Evolutionary conservation across 1,284 basidiomycete genomes (phyloP).

Genomic region (Nidula niveotomentosa): DNA sequence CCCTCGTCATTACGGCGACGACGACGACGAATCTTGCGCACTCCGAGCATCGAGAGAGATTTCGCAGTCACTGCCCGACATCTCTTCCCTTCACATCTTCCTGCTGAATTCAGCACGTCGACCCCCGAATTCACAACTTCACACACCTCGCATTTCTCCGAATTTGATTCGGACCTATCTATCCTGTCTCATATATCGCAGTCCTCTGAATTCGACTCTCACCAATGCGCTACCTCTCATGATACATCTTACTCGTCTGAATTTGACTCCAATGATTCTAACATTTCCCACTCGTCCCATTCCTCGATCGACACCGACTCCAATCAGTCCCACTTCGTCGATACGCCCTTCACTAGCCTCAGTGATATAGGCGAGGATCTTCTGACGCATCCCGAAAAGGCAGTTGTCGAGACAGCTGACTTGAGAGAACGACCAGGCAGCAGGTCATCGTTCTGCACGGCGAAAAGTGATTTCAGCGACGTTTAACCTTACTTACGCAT

Average conservation of each 20-base stretch:
- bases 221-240: background rate
- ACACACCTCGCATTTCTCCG: background rate
- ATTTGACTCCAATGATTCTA: background rate
- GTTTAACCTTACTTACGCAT: slow-evolving; percentile 3
- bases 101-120: background rate
- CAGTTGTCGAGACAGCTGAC: slow-evolving; percentile 2
- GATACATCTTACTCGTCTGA: slow-evolving; percentile 3
- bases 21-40: slow-evolving; percentile 1
- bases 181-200: slow-evolving; percentile 3
- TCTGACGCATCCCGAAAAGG: background rate
- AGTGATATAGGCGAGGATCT: slow-evolving; percentile 10
- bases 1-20: slow-evolving; percentile 1
- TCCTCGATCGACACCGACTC: background rate
- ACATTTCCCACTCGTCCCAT: too few species aligned
- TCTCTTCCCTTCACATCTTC: background rate
- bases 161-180: background rate
- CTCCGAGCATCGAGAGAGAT: slow-evolving; percentile 2
- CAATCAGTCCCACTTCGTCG: background rate
- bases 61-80: background rate
- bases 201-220: slow-evolving; percentile 5
- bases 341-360: slow-evolving; percentile 13
- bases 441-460: slow-evolving; percentile 22
- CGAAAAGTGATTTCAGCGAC: slow-evolving; percentile 19
- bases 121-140: background rate
- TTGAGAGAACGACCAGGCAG: slow-evolving; percentile 15